Evolutionary conservation across 129 eudicot species (phyloP).

Genomic region (Kitagawia praeruptora): DNA sequence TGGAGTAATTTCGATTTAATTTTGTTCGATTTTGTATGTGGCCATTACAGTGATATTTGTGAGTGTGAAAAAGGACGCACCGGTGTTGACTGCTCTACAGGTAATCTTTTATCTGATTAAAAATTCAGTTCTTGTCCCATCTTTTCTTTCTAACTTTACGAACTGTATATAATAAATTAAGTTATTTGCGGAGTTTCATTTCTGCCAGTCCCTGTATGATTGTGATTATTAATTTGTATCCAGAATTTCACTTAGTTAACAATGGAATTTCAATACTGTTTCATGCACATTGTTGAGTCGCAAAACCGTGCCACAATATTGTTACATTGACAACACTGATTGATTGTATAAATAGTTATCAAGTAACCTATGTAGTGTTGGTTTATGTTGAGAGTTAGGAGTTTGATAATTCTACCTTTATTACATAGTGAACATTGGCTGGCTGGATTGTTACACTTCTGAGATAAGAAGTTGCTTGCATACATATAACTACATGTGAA

Average conservation of each 20-base stretch:
- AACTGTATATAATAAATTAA: background rate
- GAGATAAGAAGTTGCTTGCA: background rate
- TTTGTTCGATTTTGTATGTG: too few relatives aligned
- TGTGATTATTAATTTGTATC: background rate
- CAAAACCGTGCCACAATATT: background rate
- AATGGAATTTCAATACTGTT: background rate
- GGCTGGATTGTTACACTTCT: background rate
- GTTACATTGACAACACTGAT: background rate
- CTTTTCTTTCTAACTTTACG: background rate
- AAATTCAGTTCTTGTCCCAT: background rate
- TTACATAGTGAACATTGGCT: background rate
- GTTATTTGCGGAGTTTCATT: background rate
- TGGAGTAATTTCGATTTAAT: too few relatives aligned
- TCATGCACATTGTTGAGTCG: background rate
- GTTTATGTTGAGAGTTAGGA: background rate
- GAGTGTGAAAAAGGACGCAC: constrained; percentile 69
- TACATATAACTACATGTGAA: background rate
- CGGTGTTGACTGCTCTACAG: constrained; percentile 93
- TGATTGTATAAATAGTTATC: background rate
- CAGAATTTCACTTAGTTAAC: background rate
- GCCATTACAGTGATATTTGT: constrained; percentile 67
- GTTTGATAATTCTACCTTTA: background rate
- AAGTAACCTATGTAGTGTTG: background rate
- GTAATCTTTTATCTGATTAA: constrained; percentile 21
- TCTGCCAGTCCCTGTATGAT: background rate